Conservation (phyloP, 2,329 filamentous ascomycete species). For the Aspergillus uvarum region DNA sequence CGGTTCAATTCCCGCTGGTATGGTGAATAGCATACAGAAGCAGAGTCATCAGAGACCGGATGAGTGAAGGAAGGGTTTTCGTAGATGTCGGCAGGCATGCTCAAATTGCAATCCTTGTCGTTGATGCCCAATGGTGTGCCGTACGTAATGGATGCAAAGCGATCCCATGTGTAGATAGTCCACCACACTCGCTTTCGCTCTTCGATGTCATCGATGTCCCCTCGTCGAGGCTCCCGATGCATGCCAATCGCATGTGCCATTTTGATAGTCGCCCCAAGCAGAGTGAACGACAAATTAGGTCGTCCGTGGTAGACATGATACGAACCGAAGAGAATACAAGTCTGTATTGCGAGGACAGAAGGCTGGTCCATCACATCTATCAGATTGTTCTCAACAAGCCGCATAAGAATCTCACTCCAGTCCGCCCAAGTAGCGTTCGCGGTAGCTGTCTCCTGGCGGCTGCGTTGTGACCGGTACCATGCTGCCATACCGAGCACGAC, state of each 20-base stretch:
- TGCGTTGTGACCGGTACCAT: conserved; percentile 38
- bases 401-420: conserved; percentile 19
- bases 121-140: conserved; percentile 44
- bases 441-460: conserved; percentile 14
- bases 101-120: conserved; percentile 40
- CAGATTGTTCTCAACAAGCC: conserved; percentile 34
- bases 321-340: conserved; percentile 42
- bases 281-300: conserved; percentile 41
- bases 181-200: conserved; percentile 44
- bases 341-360: conserved; percentile 40
- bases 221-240: conserved; percentile 30
- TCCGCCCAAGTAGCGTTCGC: conserved; percentile 14
- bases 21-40: conserved; percentile 22
- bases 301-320: conserved; percentile 46
- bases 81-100: conserved; percentile 35
- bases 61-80: conserved; percentile 33
- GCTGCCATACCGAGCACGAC: conserved; percentile 41
- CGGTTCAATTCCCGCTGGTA: conserved; percentile 27
- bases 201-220: conserved; percentile 28
- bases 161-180: conserved; percentile 46
- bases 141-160: conserved; percentile 45
- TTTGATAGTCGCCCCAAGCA: conserved; percentile 41
- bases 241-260: conserved; percentile 37
- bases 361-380: conserved; percentile 45
- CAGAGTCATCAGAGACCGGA: background rate